Base-by-base conservation (phyloP, 345 rosid species). In the Anastatica hierochuntica region DNA sequence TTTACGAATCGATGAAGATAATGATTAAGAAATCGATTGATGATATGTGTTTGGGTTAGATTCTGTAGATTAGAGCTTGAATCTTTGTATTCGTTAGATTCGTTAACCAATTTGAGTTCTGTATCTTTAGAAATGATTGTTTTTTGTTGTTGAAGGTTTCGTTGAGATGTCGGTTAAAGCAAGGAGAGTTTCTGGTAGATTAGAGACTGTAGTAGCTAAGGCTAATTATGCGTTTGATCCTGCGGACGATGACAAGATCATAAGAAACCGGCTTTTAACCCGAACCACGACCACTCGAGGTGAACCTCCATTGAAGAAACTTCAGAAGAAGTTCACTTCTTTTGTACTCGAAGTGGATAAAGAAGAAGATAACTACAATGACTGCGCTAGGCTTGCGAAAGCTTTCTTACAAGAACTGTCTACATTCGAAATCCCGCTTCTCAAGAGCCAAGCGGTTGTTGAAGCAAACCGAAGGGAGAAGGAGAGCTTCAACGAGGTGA, bases 231-330 rank as follows among this genome's bases (percentile, higher is more conserved):
- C 96, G 5, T 90, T 90, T 27, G 83, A 77, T 26, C 94, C 95
- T 0, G 74, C 54, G 1, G 95, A 90, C 53, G 98, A 90, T 61
- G 98, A 90, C 51, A 47, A 76, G 15, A 84, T 87, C 65, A 90
- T 90, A 58, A 84, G 80, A 39, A 94, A 81, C 47, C 74, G 98
- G 72, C 86, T 90, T 36, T 60, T 90, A 9, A 90, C 98, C 12
- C 89, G 98, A 42, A 90, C 98, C 19, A 90, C 98, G 1, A 90
- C 98, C 20, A 90, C 98, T 14, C 74, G 96, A 54, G 98, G 98
- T 5, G 96, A 90, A 47, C 98, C 98, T 6, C 96, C 96, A 3
- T 63, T 90, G 64, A 87, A 90, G 73, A 90, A 84, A 54, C 98
- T 90, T 44, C 96, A 90, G 71, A 87, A 83, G 80, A 90, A 90